phyloP scores from a whole-genome alignment of 2,329 filamentous ascomycete genomes.

The Cercospora berteroae region DNA sequence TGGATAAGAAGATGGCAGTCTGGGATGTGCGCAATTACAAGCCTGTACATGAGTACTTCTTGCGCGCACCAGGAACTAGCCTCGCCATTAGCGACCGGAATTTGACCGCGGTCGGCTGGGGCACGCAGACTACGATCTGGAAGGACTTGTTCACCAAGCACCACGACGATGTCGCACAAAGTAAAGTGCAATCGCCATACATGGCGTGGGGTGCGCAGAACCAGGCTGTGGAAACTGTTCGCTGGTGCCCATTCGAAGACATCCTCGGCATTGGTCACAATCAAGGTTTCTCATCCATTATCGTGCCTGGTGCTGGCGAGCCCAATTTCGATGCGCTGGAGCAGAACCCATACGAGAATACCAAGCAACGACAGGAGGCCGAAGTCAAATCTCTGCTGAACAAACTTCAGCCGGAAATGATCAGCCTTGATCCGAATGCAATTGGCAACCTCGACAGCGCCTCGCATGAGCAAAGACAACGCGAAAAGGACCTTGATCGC shows the following conservation, averaged over 20 bases:
- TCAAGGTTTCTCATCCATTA: conserved; percentile 81
- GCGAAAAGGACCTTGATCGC: conserved; percentile 76
- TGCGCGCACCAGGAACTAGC: conserved; percentile 75
- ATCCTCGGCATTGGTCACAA: conserved; percentile 82
- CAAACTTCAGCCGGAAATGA: conserved; percentile 96
- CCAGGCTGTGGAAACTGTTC: conserved; percentile 72
- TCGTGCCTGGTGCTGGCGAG: conserved; percentile 93
- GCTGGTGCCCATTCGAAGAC: conserved; percentile 95
- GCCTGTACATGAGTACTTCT: conserved; percentile 86
- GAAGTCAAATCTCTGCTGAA: conserved; percentile 89
- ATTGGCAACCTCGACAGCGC: conserved; percentile 83
- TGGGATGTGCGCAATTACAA: conserved; percentile 96
- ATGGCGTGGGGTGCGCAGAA: conserved; percentile 91
- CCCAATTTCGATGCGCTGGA: conserved; percentile 94
- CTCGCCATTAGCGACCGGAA: conserved; percentile 86
- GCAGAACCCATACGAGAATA: conserved; percentile 90
- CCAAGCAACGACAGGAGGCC: conserved; percentile 85
- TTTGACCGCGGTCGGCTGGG: conserved; percentile 85
- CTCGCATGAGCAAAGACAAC: conserved; percentile 71
- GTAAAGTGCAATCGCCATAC: conserved; percentile 83
- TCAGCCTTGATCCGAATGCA: conserved; percentile 87
- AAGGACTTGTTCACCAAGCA: conserved; percentile 81
- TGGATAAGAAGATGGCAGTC: conserved; percentile 87
- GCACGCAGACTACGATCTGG: conserved; percentile 87
- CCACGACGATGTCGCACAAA: conserved; percentile 55